A percentile compares a stretch with the other conserved stretches of the same genome.
These are phyloP conservation scores for Entomortierella lignicola DNA, from an alignment of 192 early-diverging fungal genomes.

Conservation along the genomic window DNA sequence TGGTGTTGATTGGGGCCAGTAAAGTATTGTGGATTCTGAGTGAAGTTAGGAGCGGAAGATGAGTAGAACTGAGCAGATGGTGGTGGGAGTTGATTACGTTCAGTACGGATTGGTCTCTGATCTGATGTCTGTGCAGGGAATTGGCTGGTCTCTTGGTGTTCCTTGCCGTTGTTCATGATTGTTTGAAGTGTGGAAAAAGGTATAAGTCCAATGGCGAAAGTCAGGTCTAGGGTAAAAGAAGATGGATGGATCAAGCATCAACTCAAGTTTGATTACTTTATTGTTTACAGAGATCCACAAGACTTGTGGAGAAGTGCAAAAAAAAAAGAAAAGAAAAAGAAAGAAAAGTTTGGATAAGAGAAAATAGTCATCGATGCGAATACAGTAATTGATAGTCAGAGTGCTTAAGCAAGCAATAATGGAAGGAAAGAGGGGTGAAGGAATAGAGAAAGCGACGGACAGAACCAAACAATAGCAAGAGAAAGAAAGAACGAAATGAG, in stretches of 20 bases:
- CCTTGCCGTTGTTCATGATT: background rate
- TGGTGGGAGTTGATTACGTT: background rate
- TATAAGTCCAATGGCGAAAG: background rate
- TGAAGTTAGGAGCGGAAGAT: conserved; percentile 7
- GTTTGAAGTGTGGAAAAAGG: background rate
- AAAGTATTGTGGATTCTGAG: background rate
- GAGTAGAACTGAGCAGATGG: background rate
- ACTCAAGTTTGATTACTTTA: background rate
- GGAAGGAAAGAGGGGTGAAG: too few species aligned
- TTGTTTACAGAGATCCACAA: background rate
- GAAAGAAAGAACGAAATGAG: conserved; percentile 7
- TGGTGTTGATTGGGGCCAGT: background rate
- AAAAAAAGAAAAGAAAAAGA: background rate
- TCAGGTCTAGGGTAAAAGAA: background rate
- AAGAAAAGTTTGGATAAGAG: too few species aligned
- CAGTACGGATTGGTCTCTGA: background rate
- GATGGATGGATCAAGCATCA: background rate
- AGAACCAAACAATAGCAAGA: background rate
- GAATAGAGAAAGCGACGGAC: background rate
- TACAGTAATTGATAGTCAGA: too few species aligned
- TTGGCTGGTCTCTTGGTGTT: background rate
- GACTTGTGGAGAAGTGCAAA: background rate
- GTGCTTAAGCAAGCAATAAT: too few species aligned
- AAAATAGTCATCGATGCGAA: too few species aligned
- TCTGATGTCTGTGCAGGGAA: background rate